Evolutionary conservation across 768 basidiomycete species (phyloP).

Genomic region (Podaxis pistillaris): DNA sequence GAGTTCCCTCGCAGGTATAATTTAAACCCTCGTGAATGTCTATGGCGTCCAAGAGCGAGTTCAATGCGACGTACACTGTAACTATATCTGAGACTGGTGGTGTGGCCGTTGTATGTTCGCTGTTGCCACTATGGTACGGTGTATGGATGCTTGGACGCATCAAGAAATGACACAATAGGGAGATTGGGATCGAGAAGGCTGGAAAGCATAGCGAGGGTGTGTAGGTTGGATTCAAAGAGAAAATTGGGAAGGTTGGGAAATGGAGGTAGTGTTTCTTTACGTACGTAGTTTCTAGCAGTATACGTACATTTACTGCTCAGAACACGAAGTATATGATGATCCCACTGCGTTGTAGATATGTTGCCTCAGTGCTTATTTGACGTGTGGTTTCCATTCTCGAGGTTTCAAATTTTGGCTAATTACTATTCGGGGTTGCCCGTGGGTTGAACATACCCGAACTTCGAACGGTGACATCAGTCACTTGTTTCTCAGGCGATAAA

Average conservation of each 20-base stretch:
- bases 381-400: neutral
- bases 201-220: slow-evolving; percentile 46
- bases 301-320: too few species aligned
- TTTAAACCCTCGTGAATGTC: slow-evolving; percentile 53
- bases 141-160: slow-evolving; percentile 41
- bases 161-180: slow-evolving; percentile 38
- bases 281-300: too few species aligned
- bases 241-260: neutral
- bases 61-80: slow-evolving; percentile 39
- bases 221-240: slow-evolving; percentile 22
- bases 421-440: too few species aligned
- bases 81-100: slow-evolving; percentile 47
- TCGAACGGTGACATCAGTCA: too few species aligned
- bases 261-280: neutral
- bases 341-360: neutral
- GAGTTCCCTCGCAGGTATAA: slow-evolving; percentile 54
- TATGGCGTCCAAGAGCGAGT: slow-evolving; percentile 47
- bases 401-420: too few species aligned
- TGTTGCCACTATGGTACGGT: slow-evolving; percentile 38
- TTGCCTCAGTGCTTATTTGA: neutral
- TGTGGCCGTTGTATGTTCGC: slow-evolving; percentile 38
- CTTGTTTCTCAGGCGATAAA: too few species aligned
- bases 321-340: too few species aligned
- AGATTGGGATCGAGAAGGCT: slow-evolving; percentile 39
- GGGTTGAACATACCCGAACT: too few species aligned